Percentiles rank a stretch among this genome's conserved stretches.
phyloP scores from a whole-genome alignment of 148 eudicot genomes.

The Euryodendron excelsum region DNA sequence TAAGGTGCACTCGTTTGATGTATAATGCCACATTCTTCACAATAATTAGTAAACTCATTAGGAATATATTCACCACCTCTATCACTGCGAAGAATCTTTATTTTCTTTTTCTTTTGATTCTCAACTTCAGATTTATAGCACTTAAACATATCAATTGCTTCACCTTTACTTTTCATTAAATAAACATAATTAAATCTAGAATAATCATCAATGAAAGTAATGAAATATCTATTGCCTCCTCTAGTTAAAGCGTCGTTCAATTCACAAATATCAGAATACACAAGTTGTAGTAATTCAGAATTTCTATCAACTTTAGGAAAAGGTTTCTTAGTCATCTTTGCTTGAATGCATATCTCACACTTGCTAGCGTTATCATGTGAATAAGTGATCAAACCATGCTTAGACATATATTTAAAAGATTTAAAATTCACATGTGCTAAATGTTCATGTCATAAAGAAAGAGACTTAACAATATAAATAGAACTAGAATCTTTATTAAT shows the following conservation, averaged over 20 bases:
- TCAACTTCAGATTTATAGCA: neutral
- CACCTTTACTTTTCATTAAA: neutral
- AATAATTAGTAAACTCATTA: neutral
- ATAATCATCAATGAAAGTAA: slow-evolving; percentile 9
- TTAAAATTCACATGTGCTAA: neutral
- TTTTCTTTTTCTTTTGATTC: slow-evolving; percentile 3
- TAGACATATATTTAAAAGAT: neutral
- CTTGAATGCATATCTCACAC: neutral
- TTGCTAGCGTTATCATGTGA: neutral
- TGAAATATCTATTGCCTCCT: slow-evolving; percentile 11
- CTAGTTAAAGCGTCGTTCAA: neutral
- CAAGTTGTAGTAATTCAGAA: neutral
- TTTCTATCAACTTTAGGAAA: neutral
- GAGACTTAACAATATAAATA: neutral
- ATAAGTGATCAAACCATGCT: neutral
- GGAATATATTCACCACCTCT: neutral
- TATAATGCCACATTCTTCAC: slow-evolving; percentile 3
- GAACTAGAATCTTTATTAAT: neutral
- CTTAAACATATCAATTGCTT: slow-evolving; percentile 2
- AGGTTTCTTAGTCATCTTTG: neutral
- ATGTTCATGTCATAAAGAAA: neutral
- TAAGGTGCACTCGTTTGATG: neutral
- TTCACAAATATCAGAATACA: slow-evolving; percentile 13
- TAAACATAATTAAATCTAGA: slow-evolving; percentile 8
- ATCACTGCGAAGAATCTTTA: slow-evolving; percentile 4